Conservation (phyloP, 108 stramenopile genomes). For the Pseudonitzschia pungens region DNA sequence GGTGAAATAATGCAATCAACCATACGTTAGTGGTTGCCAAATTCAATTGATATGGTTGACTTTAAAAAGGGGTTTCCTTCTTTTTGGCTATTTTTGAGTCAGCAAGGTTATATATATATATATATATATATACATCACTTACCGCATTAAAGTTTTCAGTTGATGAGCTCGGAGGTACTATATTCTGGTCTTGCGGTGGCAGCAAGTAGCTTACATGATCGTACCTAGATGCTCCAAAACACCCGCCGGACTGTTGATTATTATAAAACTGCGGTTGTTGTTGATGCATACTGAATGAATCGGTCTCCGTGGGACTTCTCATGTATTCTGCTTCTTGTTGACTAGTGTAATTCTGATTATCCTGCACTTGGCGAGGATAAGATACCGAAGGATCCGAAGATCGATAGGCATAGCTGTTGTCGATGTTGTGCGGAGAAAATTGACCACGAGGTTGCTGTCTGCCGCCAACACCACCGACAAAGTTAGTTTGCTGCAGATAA, state of each 20-base stretch:
- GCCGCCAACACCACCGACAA: neutral
- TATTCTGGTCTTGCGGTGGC: conserved; percentile 9
- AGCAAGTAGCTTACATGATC: neutral
- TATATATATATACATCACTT: neutral
- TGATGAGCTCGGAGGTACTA: neutral
- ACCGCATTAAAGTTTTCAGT: neutral
- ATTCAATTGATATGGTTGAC: too few species aligned
- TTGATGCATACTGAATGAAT: neutral
- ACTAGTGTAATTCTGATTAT: neutral
- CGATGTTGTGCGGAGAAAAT: neutral
- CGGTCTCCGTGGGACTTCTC: too few species aligned
- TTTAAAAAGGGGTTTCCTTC: too few species aligned
- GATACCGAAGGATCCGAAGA: neutral
- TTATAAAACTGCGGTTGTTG: neutral
- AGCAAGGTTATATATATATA: too few species aligned
- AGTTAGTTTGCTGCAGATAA: neutral
- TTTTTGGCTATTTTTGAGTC: neutral
- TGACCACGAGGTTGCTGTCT: neutral
- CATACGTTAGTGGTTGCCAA: neutral
- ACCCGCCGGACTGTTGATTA: neutral
- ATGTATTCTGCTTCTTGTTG: neutral
- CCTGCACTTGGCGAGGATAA: neutral
- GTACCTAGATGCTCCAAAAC: conserved; percentile 3
- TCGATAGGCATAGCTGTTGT: neutral
- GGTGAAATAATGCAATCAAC: neutral